Conservation (phyloP, 2,329 filamentous ascomycete genomes). For the Arthroderma uncinatum region DNA sequence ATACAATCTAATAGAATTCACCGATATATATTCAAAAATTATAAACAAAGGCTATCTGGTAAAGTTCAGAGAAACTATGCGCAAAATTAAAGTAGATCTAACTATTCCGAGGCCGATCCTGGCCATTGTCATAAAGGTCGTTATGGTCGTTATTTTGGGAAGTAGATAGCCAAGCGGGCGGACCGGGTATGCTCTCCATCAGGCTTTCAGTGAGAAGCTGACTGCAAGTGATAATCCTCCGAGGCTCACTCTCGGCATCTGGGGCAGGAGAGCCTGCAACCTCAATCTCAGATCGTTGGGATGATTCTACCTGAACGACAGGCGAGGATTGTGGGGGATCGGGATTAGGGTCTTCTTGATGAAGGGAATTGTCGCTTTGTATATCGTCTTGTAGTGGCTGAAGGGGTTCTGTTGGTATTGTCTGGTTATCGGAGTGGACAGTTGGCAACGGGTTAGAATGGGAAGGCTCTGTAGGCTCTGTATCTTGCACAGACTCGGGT, state of each 20-base stretch:
- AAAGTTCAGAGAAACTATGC: not conserved
- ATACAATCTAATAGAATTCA: not conserved
- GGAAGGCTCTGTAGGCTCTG: not conserved
- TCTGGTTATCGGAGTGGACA: not conserved
- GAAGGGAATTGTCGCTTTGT: not conserved
- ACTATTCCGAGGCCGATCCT: not conserved
- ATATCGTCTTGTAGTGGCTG: not conserved
- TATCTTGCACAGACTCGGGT: not conserved
- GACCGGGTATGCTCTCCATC: slow-evolving; percentile 35
- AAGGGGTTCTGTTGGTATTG: not conserved
- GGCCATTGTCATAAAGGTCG: not conserved
- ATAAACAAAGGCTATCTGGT: not conserved
- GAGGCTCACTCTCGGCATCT: slow-evolving; percentile 4
- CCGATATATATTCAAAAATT: not conserved
- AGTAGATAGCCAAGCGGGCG: slow-evolving; percentile 22
- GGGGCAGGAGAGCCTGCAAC: not conserved
- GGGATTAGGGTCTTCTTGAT: not conserved
- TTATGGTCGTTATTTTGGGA: not conserved
- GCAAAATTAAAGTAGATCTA: not conserved
- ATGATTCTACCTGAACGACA: slow-evolving; percentile 32
- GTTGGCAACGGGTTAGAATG: not conserved
- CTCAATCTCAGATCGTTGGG: slow-evolving; percentile 21
- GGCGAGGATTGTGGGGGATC: slow-evolving; percentile 26
- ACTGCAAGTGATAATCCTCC: slow-evolving; percentile 23
- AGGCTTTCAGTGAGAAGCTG: slow-evolving; percentile 33